Evolutionary conservation across 495 filamentous ascomycete genomes (phyloP), one percentile per base, ranked within the genome.

Genomic region (Hypoxylon fuscum): DNA sequence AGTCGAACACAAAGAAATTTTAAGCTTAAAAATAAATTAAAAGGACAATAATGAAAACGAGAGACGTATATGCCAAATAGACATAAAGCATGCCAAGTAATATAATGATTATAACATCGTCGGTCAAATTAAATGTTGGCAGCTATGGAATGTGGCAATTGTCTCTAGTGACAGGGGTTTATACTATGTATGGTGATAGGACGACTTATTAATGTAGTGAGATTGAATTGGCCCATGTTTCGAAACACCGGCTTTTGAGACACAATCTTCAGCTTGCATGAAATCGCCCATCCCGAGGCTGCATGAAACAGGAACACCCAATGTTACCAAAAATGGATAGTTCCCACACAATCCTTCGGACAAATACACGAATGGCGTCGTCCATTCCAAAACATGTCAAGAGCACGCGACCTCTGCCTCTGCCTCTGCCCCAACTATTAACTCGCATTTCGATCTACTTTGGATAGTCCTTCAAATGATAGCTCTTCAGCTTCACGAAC

Each of bases 401-500:
- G 51, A 56, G 32, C 44, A 40, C 15, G 11, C 34, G n/a, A n/a
- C n/a, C n/a, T n/a, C n/a, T n/a, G n/a, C n/a, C n/a, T n/a, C 40
- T 34, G 15, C 18, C 47, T 41, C 32, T 46, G 11, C 5, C 12
- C 25, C 32, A 38, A 38, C 27, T 66, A 64, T 55, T 55, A 50
- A n/a, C 31, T 52, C 37, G 27, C 58, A 55, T 43, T 43, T 48
- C 51, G 20, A 55, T 29, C 70, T 81, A 81, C 72, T 89, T 89
- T 22, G 92, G 90, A 72, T 92, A 93, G 42, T 95, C 85, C 74
- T 96, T 97, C 64, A 98, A 73, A 71, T 98, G 95, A 74, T 88
- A 96, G 78, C 91, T 97, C 86, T 97, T 97, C 67, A 96, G 77
- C 82, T 94, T 96, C 54, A 92, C 87, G 68, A 98, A 98, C 67